These are phyloP conservation scores for Chionographis japonica DNA, from an alignment of 106 monocot genomes.

Conservation along the genomic window DNA sequence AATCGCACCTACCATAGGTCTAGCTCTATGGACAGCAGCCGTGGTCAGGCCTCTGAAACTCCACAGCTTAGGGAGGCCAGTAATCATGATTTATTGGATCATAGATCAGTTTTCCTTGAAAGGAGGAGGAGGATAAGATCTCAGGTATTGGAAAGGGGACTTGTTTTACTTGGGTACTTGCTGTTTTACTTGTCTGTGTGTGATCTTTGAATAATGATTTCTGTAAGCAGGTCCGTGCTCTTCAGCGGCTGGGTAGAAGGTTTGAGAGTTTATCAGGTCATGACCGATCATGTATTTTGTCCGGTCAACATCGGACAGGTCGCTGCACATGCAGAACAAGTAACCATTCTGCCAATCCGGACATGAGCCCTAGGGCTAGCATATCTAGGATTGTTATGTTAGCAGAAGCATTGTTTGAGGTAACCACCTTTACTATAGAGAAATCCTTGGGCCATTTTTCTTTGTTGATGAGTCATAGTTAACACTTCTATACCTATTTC, in stretches of 20 bases:
- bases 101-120: slow-evolving; percentile 74
- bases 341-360: slow-evolving; percentile 33
- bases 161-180: neutral
- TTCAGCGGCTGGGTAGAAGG: slow-evolving; percentile 77
- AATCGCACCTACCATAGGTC: neutral
- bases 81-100: slow-evolving; percentile 54
- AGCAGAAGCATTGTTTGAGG: slow-evolving; percentile 98
- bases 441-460: neutral
- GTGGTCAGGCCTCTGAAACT: slow-evolving; percentile 14
- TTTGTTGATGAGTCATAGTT: neutral
- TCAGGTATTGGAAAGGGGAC: slow-evolving; percentile 43
- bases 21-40: slow-evolving; percentile 12
- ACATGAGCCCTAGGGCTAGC: slow-evolving; percentile 54
- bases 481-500: neutral
- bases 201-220: neutral
- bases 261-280: slow-evolving; percentile 84
- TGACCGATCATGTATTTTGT: slow-evolving; percentile 76
- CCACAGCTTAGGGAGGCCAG: slow-evolving; percentile 32
- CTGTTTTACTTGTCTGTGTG: neutral
- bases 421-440: slow-evolving; percentile 1
- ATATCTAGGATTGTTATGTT: slow-evolving; percentile 97
- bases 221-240: slow-evolving; percentile 75
- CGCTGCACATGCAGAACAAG: slow-evolving; percentile 61
- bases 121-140: slow-evolving; percentile 97
- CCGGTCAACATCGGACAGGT: slow-evolving; percentile 70